phyloP scores from a whole-genome alignment of 345 rosid species.

The Heritiera fomes region DNA sequence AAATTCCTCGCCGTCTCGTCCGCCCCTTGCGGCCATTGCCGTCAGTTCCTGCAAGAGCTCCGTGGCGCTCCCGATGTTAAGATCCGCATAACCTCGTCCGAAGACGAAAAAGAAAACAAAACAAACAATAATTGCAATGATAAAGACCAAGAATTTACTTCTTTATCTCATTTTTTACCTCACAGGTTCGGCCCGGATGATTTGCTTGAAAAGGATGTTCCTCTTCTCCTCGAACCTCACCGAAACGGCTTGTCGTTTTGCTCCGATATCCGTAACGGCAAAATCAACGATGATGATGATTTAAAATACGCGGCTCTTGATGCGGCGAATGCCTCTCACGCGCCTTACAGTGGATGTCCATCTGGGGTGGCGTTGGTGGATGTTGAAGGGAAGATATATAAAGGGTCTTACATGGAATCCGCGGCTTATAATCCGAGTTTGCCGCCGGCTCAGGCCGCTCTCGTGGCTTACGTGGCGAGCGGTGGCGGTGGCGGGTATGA shows the following conservation, averaged over 20 bases:
- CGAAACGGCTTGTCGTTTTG: constrained; percentile 40
- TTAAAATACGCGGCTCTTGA: constrained; percentile 55
- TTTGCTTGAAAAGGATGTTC: constrained; percentile 56
- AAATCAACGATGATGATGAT: constrained; percentile 15
- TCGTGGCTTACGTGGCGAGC: constrained; percentile 66
- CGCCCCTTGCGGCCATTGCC: constrained; percentile 99
- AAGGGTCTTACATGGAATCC: constrained; percentile 85
- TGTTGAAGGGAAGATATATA: constrained; percentile 67
- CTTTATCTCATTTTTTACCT: constrained; percentile 56
- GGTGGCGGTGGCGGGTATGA: constrained; percentile 77
- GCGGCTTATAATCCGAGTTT: constrained; percentile 97
- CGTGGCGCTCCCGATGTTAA: constrained; percentile 61
- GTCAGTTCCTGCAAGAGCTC: constrained; percentile 89
- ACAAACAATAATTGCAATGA: constrained; percentile 13
- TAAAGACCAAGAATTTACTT: constrained; percentile 32
- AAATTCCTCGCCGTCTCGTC: constrained; percentile 71
- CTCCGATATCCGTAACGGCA: constrained; percentile 19
- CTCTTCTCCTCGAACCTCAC: constrained; percentile 69
- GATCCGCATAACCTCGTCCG: constrained; percentile 44
- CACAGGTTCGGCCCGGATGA: constrained; percentile 86
- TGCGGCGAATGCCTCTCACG: constrained; percentile 82
- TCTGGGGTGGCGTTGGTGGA: constrained; percentile 86
- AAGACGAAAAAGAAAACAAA: constrained; percentile 21
- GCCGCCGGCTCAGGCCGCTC: constrained; percentile 90
- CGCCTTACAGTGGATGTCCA: constrained; percentile 86